Conservation (phyloP, 441 rosid species). For the Populus hybrid region DNA sequence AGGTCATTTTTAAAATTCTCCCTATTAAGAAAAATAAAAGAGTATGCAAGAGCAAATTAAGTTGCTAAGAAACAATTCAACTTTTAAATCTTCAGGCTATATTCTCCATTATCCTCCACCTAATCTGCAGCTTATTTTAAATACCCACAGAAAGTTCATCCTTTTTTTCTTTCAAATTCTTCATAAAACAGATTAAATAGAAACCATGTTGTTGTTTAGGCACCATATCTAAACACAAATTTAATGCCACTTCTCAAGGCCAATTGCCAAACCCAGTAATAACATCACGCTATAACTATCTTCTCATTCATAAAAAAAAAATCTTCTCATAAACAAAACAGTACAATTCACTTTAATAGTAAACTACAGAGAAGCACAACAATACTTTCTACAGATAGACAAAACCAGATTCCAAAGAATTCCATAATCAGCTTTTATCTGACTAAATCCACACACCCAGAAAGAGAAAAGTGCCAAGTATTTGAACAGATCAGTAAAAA, state of each 20-base stretch:
- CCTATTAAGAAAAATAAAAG: neutral
- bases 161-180: neutral
- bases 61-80: neutral
- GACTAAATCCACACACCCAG: neutral
- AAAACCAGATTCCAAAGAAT: neutral
- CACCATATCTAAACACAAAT: neutral
- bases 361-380: neutral
- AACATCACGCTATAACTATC: neutral
- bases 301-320: neutral
- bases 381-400: neutral
- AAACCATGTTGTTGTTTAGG: neutral
- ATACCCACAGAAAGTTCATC: neutral
- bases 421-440: neutral
- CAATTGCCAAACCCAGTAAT: neutral
- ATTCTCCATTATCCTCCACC: neutral
- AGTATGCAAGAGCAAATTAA: neutral
- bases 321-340: neutral
- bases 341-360: neutral
- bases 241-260: neutral
- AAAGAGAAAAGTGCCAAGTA: constrained; percentile 6
- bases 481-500: neutral
- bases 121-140: neutral
- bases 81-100: neutral
- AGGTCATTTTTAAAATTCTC: neutral
- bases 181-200: neutral